These are phyloP conservation scores for Boletus pseudopeckii DNA, from an alignment of 768 basidiomycete genomes.

Conservation along the genomic window DNA sequence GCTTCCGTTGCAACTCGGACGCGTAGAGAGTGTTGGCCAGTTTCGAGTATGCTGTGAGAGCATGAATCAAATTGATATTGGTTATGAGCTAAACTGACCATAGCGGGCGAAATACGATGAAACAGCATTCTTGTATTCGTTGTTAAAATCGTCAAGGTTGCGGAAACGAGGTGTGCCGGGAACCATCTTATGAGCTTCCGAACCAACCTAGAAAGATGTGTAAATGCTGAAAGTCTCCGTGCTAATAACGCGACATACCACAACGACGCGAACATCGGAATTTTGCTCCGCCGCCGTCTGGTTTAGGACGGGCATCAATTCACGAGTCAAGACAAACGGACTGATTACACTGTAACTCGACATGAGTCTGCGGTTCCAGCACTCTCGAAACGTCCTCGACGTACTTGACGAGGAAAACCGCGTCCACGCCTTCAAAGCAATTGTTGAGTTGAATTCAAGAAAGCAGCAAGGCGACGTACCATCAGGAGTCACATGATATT, in stretches of 20 bases:
- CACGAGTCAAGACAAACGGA: conserved; percentile 53
- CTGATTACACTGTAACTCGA: conserved; percentile 40
- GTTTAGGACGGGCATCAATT: conserved; percentile 50
- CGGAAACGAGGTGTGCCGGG: conserved; percentile 25
- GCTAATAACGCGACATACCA: conserved; percentile 36
- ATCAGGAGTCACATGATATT: conserved; percentile 24
- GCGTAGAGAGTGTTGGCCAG: conserved; percentile 49
- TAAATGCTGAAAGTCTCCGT: background rate
- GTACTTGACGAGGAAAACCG: conserved; percentile 46
- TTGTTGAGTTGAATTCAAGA: background rate
- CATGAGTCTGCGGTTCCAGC: background rate
- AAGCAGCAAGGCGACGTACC: conserved; percentile 12
- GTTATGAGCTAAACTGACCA: conserved; percentile 19
- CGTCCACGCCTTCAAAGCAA: conserved; percentile 33
- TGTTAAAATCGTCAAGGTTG: conserved; percentile 36
- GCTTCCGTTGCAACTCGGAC: conserved; percentile 45
- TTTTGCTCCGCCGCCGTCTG: conserved; percentile 44
- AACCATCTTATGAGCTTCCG: conserved; percentile 25
- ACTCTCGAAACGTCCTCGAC: background rate
- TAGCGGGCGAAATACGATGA: conserved; percentile 29
- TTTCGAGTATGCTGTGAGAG: conserved; percentile 44
- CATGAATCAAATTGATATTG: background rate
- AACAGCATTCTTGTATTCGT: conserved; percentile 27
- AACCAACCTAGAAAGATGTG: conserved; percentile 31
- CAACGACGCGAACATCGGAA: conserved; percentile 60